These are phyloP conservation scores for Marasmius fiardii DNA, from an alignment of 1,284 basidiomycete genomes.

Conservation along the genomic window DNA sequence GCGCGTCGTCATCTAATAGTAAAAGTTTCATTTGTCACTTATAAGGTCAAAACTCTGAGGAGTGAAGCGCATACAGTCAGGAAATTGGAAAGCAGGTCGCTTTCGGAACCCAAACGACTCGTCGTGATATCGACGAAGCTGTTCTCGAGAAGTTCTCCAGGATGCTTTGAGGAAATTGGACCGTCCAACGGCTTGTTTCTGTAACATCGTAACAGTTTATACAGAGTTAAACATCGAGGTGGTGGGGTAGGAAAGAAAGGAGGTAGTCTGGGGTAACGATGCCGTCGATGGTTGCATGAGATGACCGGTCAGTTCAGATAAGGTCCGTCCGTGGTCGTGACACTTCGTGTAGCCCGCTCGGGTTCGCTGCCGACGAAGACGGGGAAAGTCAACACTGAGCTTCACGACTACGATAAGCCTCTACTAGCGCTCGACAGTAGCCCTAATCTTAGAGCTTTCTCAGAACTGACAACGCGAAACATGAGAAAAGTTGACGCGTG, in stretches of 20 bases:
- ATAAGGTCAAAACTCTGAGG: not conserved
- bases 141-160: not conserved
- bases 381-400: not conserved
- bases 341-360: not conserved
- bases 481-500: too few species aligned
- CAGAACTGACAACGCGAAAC: too few species aligned
- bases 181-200: not conserved
- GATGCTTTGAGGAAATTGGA: not conserved
- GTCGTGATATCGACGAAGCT: conserved; percentile 67
- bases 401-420: too few species aligned
- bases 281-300: too few species aligned
- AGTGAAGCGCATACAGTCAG: conserved; percentile 62
- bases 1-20: conserved; percentile 62
- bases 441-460: too few species aligned
- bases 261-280: not conserved
- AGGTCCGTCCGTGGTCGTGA: not conserved
- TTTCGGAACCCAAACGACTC: conserved; percentile 81
- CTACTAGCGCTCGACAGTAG: too few species aligned
- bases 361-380: not conserved
- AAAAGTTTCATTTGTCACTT: not conserved
- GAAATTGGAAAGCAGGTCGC: conserved; percentile 58
- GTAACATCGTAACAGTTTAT: not conserved
- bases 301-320: not conserved
- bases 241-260: not conserved
- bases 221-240: not conserved